Evolutionary conservation across 2,329 filamentous ascomycete species (phyloP), one percentile per base, ranked within the genome.

Genomic region (Ophiostoma ips): DNA sequence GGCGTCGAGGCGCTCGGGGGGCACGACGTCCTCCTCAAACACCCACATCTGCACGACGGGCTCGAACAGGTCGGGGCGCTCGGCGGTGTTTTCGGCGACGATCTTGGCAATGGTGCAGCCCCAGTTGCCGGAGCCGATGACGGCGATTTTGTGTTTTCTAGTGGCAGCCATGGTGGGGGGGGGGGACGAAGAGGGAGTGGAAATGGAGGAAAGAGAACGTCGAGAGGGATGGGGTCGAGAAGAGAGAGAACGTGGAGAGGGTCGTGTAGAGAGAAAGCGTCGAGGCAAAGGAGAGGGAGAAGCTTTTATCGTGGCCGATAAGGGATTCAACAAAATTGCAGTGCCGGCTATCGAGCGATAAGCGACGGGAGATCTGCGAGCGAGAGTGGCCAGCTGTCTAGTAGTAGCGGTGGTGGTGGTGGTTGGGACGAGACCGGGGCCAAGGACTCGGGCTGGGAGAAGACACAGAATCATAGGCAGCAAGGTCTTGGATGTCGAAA

Each of bases 21-120:
- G 72, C 50, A 77, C 76, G 56, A 95, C 81, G 21, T 94, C 78
- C 67, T 98, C 92, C 68, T 98, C 92, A 63, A 81, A 95, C 61
- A 98, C 94, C 92, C 92, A 98, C 92, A 98, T 96, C 68, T 94
- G 87, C 48, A 98, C 88, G 55, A 87, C 73, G 64, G 83, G 72
- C 62, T 96, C 86, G 63, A 96, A 98, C 41, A 95, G 63, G 30
- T 87, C 76, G 10, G 81, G 75, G 68, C 95, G 74, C 56, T 76
- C 80, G 55, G 76, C 79, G 35, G 87, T 84, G 69, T 94, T 98
- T 67, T 98, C 90, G 58, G 89, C 89, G 48, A 95, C 78, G 55
- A 98, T 94, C 70, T 98, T 98, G 64, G 89, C 82, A 67, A 98
- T 95, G 53, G 92, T 94, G 53, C 88, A 95, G 60, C 92, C 92